These are phyloP conservation scores for Pestalotiopsis sp. DNA, from an alignment of 2,329 filamentous ascomycete species.

Conservation along the genomic window DNA sequence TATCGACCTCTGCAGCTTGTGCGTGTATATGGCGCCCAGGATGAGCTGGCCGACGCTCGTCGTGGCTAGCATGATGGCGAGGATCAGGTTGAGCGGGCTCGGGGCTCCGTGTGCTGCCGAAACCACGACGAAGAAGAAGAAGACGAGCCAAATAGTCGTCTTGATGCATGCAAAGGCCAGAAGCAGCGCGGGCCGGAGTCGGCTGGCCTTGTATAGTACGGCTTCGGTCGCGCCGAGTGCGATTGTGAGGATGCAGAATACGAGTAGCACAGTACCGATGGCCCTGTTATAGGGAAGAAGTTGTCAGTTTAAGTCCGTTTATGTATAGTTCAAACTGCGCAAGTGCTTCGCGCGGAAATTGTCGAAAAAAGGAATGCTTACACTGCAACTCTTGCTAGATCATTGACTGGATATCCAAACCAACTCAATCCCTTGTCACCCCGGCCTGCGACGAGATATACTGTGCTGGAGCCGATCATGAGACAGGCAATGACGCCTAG, in stretches of 20 bases:
- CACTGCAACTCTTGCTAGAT: slow-evolving; percentile 11
- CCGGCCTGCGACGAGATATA: not conserved
- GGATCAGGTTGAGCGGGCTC: slow-evolving; percentile 11
- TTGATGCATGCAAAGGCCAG: slow-evolving; percentile 18
- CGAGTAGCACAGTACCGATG: slow-evolving; percentile 15
- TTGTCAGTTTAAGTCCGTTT: not conserved
- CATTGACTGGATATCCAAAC: slow-evolving; percentile 10
- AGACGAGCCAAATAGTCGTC: slow-evolving; percentile 18
- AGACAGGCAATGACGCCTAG: slow-evolving; percentile 13
- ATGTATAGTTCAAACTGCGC: not conserved
- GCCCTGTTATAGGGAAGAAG: not conserved
- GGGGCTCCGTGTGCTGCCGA: not conserved
- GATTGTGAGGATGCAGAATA: slow-evolving; percentile 16
- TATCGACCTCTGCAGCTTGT: slow-evolving; percentile 14
- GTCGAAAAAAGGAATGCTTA: not conserved
- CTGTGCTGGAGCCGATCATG: slow-evolving; percentile 12
- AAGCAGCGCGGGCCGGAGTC: slow-evolving; percentile 17
- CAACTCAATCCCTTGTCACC: not conserved
- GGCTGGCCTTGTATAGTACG: slow-evolving; percentile 11
- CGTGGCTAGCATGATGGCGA: slow-evolving; percentile 15
- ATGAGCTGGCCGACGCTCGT: slow-evolving; percentile 17
- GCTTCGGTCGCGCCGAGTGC: slow-evolving; percentile 16
- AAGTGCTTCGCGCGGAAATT: not conserved
- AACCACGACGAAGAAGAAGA: slow-evolving; percentile 14
- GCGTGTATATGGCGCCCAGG: slow-evolving; percentile 15